Percentiles rank a stretch among this genome's conserved stretches.
phyloP scores from a whole-genome alignment of 345 rosid species.

The Isatis tinctoria region DNA sequence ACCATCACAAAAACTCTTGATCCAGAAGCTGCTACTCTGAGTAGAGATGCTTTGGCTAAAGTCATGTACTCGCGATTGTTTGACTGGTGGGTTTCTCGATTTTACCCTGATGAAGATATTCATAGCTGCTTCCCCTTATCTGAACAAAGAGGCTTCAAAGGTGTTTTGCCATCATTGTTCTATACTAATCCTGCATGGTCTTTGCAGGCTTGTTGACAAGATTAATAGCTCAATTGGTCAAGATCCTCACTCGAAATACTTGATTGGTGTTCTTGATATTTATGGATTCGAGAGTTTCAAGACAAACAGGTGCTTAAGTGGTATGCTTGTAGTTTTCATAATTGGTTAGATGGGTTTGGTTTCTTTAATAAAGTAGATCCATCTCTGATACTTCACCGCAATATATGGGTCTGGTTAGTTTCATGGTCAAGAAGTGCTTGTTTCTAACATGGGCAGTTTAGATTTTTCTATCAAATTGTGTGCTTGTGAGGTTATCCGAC shows the following conservation, averaged over 20 bases:
- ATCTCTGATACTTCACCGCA: not conserved
- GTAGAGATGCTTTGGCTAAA: constrained; percentile 98
- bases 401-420: constrained; percentile 4
- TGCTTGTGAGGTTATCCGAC: constrained; percentile 9
- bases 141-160: not conserved
- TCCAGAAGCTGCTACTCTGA: constrained; percentile 77
- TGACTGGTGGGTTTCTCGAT: constrained; percentile 68
- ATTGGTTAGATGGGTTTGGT: constrained; percentile 36
- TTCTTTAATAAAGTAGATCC: constrained; percentile 8
- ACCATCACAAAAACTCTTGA: constrained; percentile 94
- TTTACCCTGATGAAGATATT: constrained; percentile 12
- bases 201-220: constrained; percentile 84
- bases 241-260: constrained; percentile 76
- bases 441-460: not conserved
- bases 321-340: constrained; percentile 53
- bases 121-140: not conserved
- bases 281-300: constrained; percentile 99
- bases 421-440: constrained; percentile 12
- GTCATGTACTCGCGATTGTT: constrained; percentile 86
- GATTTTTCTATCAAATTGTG: not conserved
- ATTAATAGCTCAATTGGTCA: constrained; percentile 93
- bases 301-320: constrained; percentile 96
- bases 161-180: not conserved
- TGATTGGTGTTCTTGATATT: constrained; percentile 97
- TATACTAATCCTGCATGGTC: constrained; percentile 17